phyloP scores from a whole-genome alignment of 2,329 filamentous ascomycete genomes.

The Neopestalotiopsis clavispora region DNA sequence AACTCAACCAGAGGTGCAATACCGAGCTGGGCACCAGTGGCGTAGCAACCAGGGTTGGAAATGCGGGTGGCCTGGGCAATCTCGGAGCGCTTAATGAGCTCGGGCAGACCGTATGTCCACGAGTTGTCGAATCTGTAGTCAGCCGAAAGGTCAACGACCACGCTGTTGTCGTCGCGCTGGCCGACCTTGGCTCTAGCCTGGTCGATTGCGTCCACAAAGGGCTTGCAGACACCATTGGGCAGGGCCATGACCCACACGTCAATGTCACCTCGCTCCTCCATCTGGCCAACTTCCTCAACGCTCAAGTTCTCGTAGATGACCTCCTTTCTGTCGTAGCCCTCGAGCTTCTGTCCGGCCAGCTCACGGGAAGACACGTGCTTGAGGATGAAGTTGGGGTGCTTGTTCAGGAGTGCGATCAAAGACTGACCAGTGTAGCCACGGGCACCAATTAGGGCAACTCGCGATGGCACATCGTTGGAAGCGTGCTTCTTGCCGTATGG shows the following conservation, averaged over 20 bases:
- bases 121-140: conserved; percentile 88
- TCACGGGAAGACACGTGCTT: conserved; percentile 56
- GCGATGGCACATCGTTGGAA: conserved; percentile 78
- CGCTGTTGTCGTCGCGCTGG: conserved; percentile 57
- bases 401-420: conserved; percentile 83
- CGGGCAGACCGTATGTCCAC: conserved; percentile 91
- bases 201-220: conserved; percentile 88
- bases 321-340: conserved; percentile 89
- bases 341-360: conserved; percentile 81
- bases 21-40: conserved; percentile 88
- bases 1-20: conserved; percentile 81
- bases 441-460: conserved; percentile 86
- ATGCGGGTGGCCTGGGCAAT: conserved; percentile 84
- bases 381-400: conserved; percentile 44
- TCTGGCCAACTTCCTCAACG: conserved; percentile 82
- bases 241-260: conserved; percentile 99
- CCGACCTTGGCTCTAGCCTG: conserved; percentile 63
- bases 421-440: conserved; percentile 95
- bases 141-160: conserved; percentile 94
- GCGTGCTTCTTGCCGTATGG: conserved; percentile 88
- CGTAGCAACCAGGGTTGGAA: conserved; percentile 93
- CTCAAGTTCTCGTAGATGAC: conserved; percentile 91
- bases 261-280: conserved; percentile 83
- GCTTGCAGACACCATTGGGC: conserved; percentile 92
- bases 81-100: conserved; percentile 76